Conservation (phyloP, 164 flowering plant species). For the Amborella trichopoda region DNA sequence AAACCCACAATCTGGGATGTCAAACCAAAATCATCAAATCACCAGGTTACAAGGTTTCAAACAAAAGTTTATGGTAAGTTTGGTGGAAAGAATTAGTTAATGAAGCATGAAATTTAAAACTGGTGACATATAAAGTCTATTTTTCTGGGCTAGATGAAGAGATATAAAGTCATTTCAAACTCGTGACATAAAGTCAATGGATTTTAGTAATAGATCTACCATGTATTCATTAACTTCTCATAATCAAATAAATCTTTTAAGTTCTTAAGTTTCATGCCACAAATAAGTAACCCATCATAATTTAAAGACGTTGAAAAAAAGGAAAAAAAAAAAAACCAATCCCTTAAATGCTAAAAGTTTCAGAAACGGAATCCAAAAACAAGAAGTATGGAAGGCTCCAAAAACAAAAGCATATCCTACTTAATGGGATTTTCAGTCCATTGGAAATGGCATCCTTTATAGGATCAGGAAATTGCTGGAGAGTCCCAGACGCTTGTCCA, state of each 20-base stretch:
- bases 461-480: constrained; percentile 74
- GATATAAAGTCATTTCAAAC: not conserved
- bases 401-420: constrained; percentile 29
- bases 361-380: not conserved
- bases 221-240: not conserved
- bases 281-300: not conserved
- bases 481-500: constrained; percentile 50
- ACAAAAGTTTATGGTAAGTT: not conserved
- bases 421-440: constrained; percentile 64
- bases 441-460: constrained; percentile 42
- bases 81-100: not conserved
- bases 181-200: no score
- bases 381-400: not conserved
- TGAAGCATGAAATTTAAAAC: not conserved
- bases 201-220: no score
- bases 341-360: not conserved
- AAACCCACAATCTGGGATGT: not conserved
- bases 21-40: not conserved
- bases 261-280: not conserved
- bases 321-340: not conserved
- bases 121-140: not conserved
- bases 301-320: not conserved
- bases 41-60: not conserved
- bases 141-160: not conserved
- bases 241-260: not conserved